phyloP scores from a whole-genome alignment of 148 eudicot genomes.

The Pharnaceum exiguum region DNA sequence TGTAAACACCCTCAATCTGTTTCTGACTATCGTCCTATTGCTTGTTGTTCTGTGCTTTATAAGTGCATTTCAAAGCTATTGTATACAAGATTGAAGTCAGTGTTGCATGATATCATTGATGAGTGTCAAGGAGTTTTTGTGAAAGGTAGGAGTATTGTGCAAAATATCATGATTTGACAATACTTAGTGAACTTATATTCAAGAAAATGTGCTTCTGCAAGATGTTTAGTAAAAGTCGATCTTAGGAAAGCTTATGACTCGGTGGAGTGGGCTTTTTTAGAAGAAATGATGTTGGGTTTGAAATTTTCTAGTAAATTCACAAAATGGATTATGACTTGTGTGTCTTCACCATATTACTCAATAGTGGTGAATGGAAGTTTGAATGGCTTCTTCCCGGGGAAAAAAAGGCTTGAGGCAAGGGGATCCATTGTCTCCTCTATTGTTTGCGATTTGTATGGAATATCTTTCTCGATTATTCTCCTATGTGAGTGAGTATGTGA shows the following conservation, averaged over 20 bases:
- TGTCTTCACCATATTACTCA: neutral
- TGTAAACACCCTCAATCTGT: no score
- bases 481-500: neutral
- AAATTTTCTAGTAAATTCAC: neutral
- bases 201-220: neutral
- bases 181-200: neutral
- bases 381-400: neutral
- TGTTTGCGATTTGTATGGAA: neutral
- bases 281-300: neutral
- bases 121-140: neutral
- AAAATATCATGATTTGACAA: neutral
- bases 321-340: neutral
- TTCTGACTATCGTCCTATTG: neutral
- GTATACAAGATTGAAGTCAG: neutral
- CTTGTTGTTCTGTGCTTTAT: neutral
- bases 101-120: neutral
- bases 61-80: neutral
- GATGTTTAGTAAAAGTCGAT: neutral
- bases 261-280: neutral
- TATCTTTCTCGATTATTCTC: neutral
- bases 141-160: neutral
- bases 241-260: neutral
- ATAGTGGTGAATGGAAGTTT: neutral
- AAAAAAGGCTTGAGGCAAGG: neutral
- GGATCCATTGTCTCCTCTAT: neutral